These are phyloP conservation scores for Westerdykella aurantiaca DNA, from an alignment of 2,329 filamentous ascomycete species.

Conservation along the genomic window DNA sequence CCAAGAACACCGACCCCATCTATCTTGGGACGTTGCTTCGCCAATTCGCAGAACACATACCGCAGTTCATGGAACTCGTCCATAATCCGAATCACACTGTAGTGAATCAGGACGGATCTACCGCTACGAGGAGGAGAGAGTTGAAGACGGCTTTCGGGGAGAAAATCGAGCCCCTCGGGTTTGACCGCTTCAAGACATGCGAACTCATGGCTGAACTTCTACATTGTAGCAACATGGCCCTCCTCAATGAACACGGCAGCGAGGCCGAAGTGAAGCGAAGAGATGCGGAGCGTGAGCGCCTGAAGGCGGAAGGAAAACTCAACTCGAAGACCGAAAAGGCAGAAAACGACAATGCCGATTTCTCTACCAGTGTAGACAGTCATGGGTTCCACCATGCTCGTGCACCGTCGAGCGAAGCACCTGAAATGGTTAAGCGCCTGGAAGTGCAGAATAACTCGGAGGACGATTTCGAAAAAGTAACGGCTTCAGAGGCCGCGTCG, in stretches of 20 bases:
- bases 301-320: slow-evolving; percentile 73
- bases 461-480: slow-evolving; percentile 91
- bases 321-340: slow-evolving; percentile 47
- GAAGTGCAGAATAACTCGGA: slow-evolving; percentile 78
- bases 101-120: slow-evolving; percentile 51
- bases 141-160: slow-evolving; percentile 84
- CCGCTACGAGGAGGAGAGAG: slow-evolving; percentile 63
- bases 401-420: slow-evolving; percentile 46
- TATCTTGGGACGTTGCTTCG: slow-evolving; percentile 87
- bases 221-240: slow-evolving; percentile 97
- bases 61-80: slow-evolving; percentile 88
- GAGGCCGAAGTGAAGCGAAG: slow-evolving; percentile 77
- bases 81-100: slow-evolving; percentile 62
- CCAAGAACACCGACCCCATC: slow-evolving; percentile 85
- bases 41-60: slow-evolving; percentile 83
- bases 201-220: slow-evolving; percentile 96
- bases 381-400: slow-evolving; percentile 49
- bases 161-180: slow-evolving; percentile 88
- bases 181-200: slow-evolving; percentile 97
- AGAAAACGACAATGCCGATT: slow-evolving; percentile 29
- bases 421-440: slow-evolving; percentile 63
- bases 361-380: slow-evolving; percentile 48
- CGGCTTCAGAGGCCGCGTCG: slow-evolving; percentile 60
- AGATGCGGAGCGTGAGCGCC: slow-evolving; percentile 72
- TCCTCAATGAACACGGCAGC: slow-evolving; percentile 85